Percentiles rank a stretch among this genome's conserved stretches.
These are phyloP conservation scores for Carex scoparia DNA, from an alignment of 176 grass and related monocot genomes.

Conservation along the genomic window DNA sequence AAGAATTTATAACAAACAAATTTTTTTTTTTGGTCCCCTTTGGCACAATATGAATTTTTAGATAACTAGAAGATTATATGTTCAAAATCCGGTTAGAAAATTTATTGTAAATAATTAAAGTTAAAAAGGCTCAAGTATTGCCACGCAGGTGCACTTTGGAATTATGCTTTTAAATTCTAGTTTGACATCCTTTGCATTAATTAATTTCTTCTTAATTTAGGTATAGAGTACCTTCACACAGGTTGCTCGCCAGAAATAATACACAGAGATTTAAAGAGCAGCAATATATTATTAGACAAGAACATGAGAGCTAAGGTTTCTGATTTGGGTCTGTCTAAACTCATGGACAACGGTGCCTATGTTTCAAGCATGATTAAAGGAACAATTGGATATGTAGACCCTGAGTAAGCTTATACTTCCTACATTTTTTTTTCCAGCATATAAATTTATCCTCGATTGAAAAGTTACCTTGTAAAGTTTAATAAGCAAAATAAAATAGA, in stretches of 20 bases:
- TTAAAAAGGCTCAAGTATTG: too few relatives aligned
- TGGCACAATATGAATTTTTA: too few relatives aligned
- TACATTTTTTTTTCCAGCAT: not conserved
- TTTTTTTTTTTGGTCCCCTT: too few relatives aligned
- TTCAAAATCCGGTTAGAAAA: too few relatives aligned
- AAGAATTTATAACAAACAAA: too few relatives aligned
- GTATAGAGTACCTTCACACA: constrained; percentile 91
- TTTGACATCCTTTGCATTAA: not conserved
- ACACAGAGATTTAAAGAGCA: constrained; percentile 91
- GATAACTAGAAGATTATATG: too few relatives aligned
- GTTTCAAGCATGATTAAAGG: constrained; percentile 81
- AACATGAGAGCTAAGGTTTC: constrained; percentile 81
- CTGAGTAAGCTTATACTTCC: constrained; percentile 55
- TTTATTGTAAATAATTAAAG: too few relatives aligned
- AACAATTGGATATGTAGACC: constrained; percentile 86
- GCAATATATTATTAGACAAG: constrained; percentile 92
- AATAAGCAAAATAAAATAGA: too few relatives aligned
- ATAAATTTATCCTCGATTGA: not conserved
- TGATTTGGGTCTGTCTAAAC: constrained; percentile 93
- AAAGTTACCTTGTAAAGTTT: too few relatives aligned
- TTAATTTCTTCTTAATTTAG: constrained; percentile 19
- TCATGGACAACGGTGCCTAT: constrained; percentile 55
- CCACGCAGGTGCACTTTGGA: not conserved
- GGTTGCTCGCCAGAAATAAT: constrained; percentile 91
- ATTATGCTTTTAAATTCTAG: not conserved